A percentile compares a stretch with the other conserved stretches of the same genome.
These are phyloP conservation scores for Phytophthora chlamydospora DNA, from an alignment of 352 stramenopile genomes.

Conservation along the genomic window DNA sequence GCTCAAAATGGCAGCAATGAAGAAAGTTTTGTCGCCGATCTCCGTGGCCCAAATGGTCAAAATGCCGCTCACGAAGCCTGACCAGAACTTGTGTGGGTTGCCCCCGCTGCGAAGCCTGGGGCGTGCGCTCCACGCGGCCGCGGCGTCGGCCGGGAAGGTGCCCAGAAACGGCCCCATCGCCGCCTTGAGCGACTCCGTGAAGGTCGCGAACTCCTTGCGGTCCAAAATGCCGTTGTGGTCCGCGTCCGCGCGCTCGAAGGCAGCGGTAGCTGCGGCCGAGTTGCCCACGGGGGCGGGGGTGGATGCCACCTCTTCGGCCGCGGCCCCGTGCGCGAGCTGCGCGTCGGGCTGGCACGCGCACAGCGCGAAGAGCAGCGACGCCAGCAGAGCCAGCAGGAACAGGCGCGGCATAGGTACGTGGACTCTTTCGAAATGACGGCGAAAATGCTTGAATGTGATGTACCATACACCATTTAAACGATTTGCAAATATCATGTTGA, in stretches of 20 bases:
- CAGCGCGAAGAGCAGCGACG: conserved; percentile 26
- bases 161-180: conserved; percentile 62
- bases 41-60: conserved; percentile 98
- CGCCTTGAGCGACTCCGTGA: conserved; percentile 58
- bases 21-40: conserved; percentile 99
- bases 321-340: conserved; percentile 1
- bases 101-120: conserved; percentile 43
- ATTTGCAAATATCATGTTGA: no score
- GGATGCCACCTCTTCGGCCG: conserved; percentile 14
- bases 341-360: conserved; percentile 11
- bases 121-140: conserved; percentile 13
- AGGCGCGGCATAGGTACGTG: conserved; percentile 16
- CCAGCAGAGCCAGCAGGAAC: conserved; percentile 24
- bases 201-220: conserved; percentile 65
- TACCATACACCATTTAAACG: no score
- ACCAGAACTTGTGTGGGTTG: conserved; percentile 83
- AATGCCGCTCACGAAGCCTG: conserved; percentile 88
- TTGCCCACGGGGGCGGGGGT: conserved; percentile 21
- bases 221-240: conserved; percentile 80
- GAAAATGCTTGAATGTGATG: background rate
- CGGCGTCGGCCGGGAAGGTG: conserved; percentile 21
- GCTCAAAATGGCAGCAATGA: conserved; percentile 97
- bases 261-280: conserved; percentile 12
- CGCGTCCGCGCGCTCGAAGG: conserved; percentile 69
- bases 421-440: background rate